Evolutionary conservation across 2,329 filamentous ascomycete genomes (phyloP).

Genomic region (Didymella exigua): DNA sequence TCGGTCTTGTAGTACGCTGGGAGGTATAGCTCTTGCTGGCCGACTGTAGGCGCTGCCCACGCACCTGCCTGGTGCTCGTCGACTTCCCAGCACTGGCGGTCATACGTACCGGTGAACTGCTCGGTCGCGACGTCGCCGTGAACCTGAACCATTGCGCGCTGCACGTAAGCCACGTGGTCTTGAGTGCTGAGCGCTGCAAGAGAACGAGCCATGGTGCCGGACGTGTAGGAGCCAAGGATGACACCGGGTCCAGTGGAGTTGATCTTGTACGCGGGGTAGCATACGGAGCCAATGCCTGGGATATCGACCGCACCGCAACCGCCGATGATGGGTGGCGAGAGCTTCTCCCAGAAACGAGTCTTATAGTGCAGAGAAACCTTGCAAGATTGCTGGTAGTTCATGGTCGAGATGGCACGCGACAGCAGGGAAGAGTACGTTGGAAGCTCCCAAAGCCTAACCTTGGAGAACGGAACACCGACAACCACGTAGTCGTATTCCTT

Average conservation of each 20-base stretch:
- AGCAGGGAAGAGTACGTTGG: conserved; percentile 60
- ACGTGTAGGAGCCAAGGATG: conserved; percentile 65
- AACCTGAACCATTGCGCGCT: conserved; percentile 71
- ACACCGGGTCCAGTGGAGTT: conserved; percentile 68
- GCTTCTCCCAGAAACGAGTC: conserved; percentile 66
- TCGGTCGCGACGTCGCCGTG: conserved; percentile 65
- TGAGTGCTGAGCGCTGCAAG: conserved; percentile 59
- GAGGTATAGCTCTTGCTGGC: conserved; percentile 72
- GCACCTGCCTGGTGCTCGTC: conserved; percentile 66
- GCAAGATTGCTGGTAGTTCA: conserved; percentile 59
- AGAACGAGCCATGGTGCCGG: conserved; percentile 53
- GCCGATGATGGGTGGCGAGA: conserved; percentile 64
- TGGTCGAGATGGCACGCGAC: conserved; percentile 53
- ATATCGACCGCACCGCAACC: conserved; percentile 68
- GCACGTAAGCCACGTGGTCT: conserved; percentile 67
- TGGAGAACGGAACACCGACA: conserved; percentile 68
- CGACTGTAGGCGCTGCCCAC: conserved; percentile 66
- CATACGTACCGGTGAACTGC: conserved; percentile 69
- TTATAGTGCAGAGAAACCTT: conserved; percentile 71
- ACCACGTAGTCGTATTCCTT: conserved; percentile 69
- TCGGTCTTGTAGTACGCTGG: conserved; percentile 76
- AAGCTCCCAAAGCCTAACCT: conserved; percentile 67
- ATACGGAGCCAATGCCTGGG: conserved; percentile 65
- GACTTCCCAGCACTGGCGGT: conserved; percentile 68
- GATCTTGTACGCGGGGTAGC: conserved; percentile 71